Evolutionary conservation across 2,329 filamentous ascomycete genomes (phyloP).

Genomic region (Penicillium sp.): DNA sequence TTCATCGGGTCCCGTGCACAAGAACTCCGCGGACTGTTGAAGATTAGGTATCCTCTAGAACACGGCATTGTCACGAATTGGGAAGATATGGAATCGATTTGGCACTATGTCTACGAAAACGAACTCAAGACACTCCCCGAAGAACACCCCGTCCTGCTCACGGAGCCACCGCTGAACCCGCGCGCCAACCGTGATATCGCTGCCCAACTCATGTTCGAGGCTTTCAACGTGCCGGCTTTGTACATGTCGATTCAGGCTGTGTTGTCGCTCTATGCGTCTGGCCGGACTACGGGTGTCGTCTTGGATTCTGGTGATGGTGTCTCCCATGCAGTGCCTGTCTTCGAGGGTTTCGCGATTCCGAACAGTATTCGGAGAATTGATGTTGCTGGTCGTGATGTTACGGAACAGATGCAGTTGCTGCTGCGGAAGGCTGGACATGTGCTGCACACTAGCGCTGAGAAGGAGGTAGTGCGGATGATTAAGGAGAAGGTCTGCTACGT

Average conservation of each 20-base stretch:
- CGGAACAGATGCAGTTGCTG: conserved; percentile 87
- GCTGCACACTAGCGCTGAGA: conserved; percentile 97
- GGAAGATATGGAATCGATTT: conserved; percentile 99
- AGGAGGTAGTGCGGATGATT: conserved; percentile 96
- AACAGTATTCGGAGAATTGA: conserved; percentile 95
- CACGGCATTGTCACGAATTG: conserved; percentile 98
- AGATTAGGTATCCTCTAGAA: conserved; percentile 93
- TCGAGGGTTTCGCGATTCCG: conserved; percentile 95
- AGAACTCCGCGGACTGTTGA: conserved; percentile 85
- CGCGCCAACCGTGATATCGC: conserved; percentile 93
- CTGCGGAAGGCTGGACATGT: conserved; percentile 89
- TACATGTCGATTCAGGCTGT: conserved; percentile 98
- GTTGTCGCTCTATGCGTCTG: conserved; percentile 90
- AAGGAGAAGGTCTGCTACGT: conserved; percentile 95
- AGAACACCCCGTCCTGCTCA: conserved; percentile 96
- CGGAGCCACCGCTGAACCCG: conserved; percentile 92
- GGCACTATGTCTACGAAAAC: conserved; percentile 96
- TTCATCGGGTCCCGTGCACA: conserved; percentile 94
- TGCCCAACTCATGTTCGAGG: conserved; percentile 97
- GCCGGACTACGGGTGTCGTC: conserved; percentile 92
- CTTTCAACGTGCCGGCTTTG: conserved; percentile 94
- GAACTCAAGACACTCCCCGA: conserved; percentile 95
- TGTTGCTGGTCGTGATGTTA: conserved; percentile 92
- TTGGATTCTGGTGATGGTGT: conserved; percentile 94
- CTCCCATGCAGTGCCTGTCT: conserved; percentile 94